These are phyloP conservation scores for Blepharisma undulans DNA, from an alignment of 169 alveolate genomes.

Conservation along the genomic window DNA sequence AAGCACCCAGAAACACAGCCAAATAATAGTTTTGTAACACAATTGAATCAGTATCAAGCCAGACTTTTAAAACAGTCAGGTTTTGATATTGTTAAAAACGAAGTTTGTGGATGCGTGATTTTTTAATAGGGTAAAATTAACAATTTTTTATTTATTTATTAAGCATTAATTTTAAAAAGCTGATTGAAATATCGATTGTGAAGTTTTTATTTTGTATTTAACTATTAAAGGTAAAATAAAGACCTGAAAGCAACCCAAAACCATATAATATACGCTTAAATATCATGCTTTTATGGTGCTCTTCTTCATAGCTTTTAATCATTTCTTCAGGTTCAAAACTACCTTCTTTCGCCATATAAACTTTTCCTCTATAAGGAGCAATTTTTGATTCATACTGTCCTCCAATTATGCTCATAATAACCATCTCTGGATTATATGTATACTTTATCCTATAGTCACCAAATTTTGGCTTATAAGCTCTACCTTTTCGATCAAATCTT, in stretches of 20 bases:
- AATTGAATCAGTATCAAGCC: background rate
- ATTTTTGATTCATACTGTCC: background rate
- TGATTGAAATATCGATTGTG: too few relatives aligned
- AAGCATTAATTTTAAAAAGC: too few relatives aligned
- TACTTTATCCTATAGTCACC: background rate
- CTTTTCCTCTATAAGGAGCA: constrained; percentile 1
- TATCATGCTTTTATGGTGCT: background rate
- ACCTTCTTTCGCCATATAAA: background rate
- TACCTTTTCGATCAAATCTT: background rate
- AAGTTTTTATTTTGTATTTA: too few relatives aligned
- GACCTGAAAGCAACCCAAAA: background rate
- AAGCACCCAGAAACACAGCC: background rate
- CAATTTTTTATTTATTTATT: too few relatives aligned
- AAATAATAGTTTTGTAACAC: background rate
- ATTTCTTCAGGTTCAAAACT: background rate
- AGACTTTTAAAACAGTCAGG: background rate
- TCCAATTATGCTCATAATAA: background rate
- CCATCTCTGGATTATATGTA: background rate
- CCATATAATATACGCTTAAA: background rate
- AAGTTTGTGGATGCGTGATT: background rate
- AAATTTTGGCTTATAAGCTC: background rate
- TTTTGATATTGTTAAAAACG: background rate
- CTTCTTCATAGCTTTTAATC: background rate
- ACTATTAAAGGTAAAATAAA: background rate
- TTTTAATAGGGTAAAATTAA: background rate